Conservation (phyloP, 495 filamentous ascomycete species). For the Aspergillus incahuasiensis region DNA sequence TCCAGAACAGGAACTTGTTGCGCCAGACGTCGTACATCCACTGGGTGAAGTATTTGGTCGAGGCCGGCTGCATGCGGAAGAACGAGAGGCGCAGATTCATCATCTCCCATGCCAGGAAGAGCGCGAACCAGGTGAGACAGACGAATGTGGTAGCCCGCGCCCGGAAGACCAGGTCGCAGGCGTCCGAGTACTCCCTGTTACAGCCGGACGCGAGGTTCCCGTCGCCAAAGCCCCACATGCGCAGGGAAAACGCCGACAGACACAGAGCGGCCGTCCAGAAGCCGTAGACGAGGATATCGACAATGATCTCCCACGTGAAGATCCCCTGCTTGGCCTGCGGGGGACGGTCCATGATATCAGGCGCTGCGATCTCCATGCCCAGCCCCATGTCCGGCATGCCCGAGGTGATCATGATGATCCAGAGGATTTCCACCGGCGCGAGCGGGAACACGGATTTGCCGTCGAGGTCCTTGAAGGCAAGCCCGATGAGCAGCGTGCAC, state of each 20-base stretch:
- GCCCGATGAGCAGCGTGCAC: constrained; percentile 62
- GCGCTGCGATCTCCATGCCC: constrained; percentile 62
- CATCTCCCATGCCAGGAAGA: constrained; percentile 74
- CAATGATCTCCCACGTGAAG: constrained; percentile 63
- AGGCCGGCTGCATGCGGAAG: constrained; percentile 56
- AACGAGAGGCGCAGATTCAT: constrained; percentile 58
- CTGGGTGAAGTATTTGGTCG: constrained; percentile 43
- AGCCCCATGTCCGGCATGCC: constrained; percentile 71
- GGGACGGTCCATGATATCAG: constrained; percentile 63
- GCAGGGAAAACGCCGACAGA: constrained; percentile 58
- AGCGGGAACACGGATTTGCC: constrained; percentile 68
- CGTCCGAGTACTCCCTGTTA: constrained; percentile 52
- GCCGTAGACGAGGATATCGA: constrained; percentile 67
- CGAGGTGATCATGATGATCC: constrained; percentile 75
- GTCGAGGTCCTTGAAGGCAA: constrained; percentile 62
- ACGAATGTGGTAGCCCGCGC: constrained; percentile 69
- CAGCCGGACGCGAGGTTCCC: constrained; percentile 59
- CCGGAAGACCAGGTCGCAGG: constrained; percentile 64
- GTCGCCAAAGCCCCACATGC: constrained; percentile 64
- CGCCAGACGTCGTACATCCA: constrained; percentile 57
- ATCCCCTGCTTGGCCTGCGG: constrained; percentile 63
- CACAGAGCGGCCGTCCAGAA: constrained; percentile 66
- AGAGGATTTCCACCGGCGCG: constrained; percentile 67
- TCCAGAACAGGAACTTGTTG: constrained; percentile 66
- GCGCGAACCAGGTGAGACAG: constrained; percentile 68